These are phyloP conservation scores for Galerina sulciceps DNA, from an alignment of 768 basidiomycete genomes.

Conservation along the genomic window DNA sequence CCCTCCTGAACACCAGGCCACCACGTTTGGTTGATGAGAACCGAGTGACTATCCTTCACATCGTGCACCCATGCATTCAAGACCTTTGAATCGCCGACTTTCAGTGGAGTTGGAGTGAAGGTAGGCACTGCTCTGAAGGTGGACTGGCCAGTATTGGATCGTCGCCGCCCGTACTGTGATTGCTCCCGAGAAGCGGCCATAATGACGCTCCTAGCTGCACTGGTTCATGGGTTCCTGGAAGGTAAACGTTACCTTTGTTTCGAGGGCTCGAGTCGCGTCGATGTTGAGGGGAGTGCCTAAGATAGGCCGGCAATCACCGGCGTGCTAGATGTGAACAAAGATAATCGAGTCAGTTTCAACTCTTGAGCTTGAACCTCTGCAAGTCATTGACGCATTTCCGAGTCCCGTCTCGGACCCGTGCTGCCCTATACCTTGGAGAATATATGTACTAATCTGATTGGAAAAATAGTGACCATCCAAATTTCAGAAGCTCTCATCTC, in stretches of 20 bases:
- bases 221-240: background rate
- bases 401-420: constrained; percentile 6
- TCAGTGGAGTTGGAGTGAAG: constrained; percentile 43
- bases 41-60: constrained; percentile 56
- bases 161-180: constrained; percentile 66
- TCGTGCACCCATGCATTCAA: constrained; percentile 81
- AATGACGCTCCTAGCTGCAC: background rate
- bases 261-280: background rate
- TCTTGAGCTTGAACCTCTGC: background rate
- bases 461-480: background rate
- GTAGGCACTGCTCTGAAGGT: constrained; percentile 51
- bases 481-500: background rate
- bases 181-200: constrained; percentile 70
- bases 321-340: constrained; percentile 1
- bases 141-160: constrained; percentile 80
- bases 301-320: constrained; percentile 23
- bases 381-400: constrained; percentile 11
- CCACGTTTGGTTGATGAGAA: constrained; percentile 72
- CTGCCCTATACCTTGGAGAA: background rate
- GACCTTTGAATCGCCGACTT: constrained; percentile 63
- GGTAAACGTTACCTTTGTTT: background rate
- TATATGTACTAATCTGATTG: background rate
- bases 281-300: background rate
- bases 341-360: constrained; percentile 18
- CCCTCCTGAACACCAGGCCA: constrained; percentile 84